phyloP scores from a whole-genome alignment of 306 rosid genomes.

The Pyrus bretschneideri region DNA sequence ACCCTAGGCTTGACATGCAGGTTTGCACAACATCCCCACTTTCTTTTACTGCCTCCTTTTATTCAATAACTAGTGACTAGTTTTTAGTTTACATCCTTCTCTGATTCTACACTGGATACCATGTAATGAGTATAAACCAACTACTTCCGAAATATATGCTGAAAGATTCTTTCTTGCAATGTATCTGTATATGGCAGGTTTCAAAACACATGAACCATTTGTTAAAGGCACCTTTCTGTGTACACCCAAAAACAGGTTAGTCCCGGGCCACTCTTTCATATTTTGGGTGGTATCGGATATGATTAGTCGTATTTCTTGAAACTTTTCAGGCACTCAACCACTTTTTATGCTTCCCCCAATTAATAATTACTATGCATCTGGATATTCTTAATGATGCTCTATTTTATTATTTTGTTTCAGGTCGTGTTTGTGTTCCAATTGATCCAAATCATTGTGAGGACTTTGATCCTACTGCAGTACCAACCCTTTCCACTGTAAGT shows the following conservation, averaged over 20 bases:
- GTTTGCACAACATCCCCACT: conserved; percentile 24
- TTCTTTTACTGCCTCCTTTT: conserved; percentile 7
- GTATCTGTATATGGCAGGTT: conserved; percentile 44
- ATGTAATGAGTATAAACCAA: neutral
- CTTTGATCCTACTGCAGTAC: conserved; percentile 77
- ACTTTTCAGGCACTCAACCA: neutral
- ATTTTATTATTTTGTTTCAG: conserved; percentile 34
- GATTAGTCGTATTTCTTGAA: neutral
- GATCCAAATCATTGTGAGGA: conserved; percentile 75
- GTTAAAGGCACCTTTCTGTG: conserved; percentile 85
- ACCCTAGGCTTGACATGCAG: conserved; percentile 94
- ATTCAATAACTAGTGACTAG: neutral
- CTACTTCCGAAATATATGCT: neutral
- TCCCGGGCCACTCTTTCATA: neutral
- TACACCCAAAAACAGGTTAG: conserved; percentile 81
- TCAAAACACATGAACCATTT: conserved; percentile 89
- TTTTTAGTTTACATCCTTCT: neutral
- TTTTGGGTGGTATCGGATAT: neutral
- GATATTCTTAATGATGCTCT: conserved; percentile 5
- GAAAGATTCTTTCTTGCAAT: neutral
- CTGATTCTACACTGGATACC: neutral
- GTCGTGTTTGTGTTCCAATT: conserved; percentile 75
- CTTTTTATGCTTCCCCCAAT: neutral
- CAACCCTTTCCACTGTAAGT: conserved; percentile 66
- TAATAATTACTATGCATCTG: neutral